Evolutionary conservation across 2,329 filamentous ascomycete genomes (phyloP).

Genomic region (Ophiognomonia clavigignenti-juglandacearum): DNA sequence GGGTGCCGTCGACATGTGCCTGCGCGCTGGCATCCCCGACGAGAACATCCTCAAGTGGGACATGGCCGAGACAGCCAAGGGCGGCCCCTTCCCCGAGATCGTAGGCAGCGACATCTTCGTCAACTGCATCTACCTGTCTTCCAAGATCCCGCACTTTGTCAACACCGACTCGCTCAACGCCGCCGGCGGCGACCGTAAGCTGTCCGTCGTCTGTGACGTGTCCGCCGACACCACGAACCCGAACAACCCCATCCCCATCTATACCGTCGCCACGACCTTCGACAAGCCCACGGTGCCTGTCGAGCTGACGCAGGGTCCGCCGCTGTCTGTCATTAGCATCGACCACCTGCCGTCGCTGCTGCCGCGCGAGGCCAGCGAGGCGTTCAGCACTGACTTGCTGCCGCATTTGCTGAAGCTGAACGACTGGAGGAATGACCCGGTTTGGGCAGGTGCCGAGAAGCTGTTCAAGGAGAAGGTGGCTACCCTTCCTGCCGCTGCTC

Average conservation of each 20-base stretch:
- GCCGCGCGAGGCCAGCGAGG: slow-evolving; percentile 80
- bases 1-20: slow-evolving; percentile 77
- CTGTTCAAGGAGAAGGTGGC: slow-evolving; percentile 79
- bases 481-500: slow-evolving; percentile 24
- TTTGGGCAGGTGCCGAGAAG: slow-evolving; percentile 84
- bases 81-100: slow-evolving; percentile 77
- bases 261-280: slow-evolving; percentile 81
- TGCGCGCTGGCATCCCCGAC: slow-evolving; percentile 66
- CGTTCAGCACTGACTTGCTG: slow-evolving; percentile 71
- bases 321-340: slow-evolving; percentile 78
- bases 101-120: slow-evolving; percentile 71
- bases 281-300: slow-evolving; percentile 80
- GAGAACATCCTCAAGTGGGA: slow-evolving; percentile 67
- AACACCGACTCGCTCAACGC: slow-evolving; percentile 63
- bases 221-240: slow-evolving; percentile 70
- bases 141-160: slow-evolving; percentile 78
- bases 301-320: slow-evolving; percentile 48
- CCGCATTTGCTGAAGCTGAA: slow-evolving; percentile 75
- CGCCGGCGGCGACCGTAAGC: slow-evolving; percentile 54
- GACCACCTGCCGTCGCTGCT: slow-evolving; percentile 81
- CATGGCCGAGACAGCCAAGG: slow-evolving; percentile 70
- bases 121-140: slow-evolving; percentile 84
- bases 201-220: slow-evolving; percentile 79
- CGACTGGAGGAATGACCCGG: slow-evolving; percentile 63
- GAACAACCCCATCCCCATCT: slow-evolving; percentile 71